Conservation (phyloP, 768 basidiomycete genomes). For the Hysterangium stoloniferum region DNA sequence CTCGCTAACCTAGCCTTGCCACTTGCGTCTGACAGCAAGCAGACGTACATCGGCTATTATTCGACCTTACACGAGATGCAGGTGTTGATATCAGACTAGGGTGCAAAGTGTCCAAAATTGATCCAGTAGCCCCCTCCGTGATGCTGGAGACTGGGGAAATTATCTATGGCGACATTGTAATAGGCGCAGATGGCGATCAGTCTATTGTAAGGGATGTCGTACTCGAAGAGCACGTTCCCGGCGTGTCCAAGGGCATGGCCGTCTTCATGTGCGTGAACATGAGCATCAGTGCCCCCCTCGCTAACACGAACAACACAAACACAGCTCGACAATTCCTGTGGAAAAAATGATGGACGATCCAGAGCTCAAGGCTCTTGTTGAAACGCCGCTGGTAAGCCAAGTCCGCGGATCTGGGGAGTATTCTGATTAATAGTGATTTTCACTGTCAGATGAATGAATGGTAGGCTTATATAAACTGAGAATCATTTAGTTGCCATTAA, state of each 20-base stretch:
- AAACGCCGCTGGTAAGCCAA: conserved; percentile 26
- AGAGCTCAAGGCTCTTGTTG: conserved; percentile 24
- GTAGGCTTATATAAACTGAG: conserved; percentile 15
- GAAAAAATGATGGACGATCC: conserved; percentile 33
- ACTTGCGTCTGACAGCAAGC: conserved; percentile 41
- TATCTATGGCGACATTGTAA: conserved; percentile 42
- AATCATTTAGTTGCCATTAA: not conserved
- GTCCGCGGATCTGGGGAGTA: not conserved
- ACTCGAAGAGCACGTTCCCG: conserved; percentile 24
- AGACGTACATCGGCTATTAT: conserved; percentile 42
- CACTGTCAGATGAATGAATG: conserved; percentile 16
- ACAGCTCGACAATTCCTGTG: conserved; percentile 35
- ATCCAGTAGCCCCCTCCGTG: conserved; percentile 18
- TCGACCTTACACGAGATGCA: conserved; percentile 36
- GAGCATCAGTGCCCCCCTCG: too few relatives aligned
- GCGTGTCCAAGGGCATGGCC: conserved; percentile 21
- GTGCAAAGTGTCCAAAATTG: conserved; percentile 22
- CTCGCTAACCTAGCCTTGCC: conserved; percentile 1
- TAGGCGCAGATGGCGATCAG: conserved; percentile 52
- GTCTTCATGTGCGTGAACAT: conserved; percentile 40
- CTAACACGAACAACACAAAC: too few relatives aligned
- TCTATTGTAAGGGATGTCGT: conserved; percentile 35
- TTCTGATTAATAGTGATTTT: not conserved
- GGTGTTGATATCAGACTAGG: conserved; percentile 43
- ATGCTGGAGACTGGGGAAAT: conserved; percentile 34